Evolutionary conservation across 2,329 filamentous ascomycete species (phyloP).

Genomic region (Calonectria pseudoturangicola): DNA sequence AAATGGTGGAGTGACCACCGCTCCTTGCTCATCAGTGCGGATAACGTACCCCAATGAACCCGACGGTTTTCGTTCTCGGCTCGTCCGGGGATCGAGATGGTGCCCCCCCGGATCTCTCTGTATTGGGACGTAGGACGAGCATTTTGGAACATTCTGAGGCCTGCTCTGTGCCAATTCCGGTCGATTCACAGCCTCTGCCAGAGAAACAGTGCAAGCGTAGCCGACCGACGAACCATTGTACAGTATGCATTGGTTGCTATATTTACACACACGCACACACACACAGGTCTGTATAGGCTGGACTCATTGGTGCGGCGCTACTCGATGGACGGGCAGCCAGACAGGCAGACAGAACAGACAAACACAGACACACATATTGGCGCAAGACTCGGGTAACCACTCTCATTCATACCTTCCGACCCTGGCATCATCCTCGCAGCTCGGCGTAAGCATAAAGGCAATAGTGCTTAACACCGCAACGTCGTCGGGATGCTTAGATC

Average conservation of each 20-base stretch:
- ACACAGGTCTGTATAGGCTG: not conserved
- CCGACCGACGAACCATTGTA: not conserved
- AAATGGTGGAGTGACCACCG: conserved; percentile 19
- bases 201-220: conserved; percentile 13
- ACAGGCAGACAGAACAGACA: too few species aligned
- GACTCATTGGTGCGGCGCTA: not conserved
- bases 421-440: conserved; percentile 24
- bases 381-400: conserved; percentile 17
- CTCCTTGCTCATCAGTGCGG: conserved; percentile 1
- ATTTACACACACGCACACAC: conserved; percentile 17
- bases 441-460: conserved; percentile 16
- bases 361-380: not conserved
- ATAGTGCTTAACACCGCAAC: conserved; percentile 11
- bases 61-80: conserved; percentile 11
- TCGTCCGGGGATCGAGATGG: conserved; percentile 13
- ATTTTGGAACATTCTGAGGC: conserved; percentile 24
- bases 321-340: not conserved
- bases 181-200: not conserved
- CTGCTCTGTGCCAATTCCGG: conserved; percentile 1
- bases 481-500: conserved; percentile 1
- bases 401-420: conserved; percentile 12
- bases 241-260: not conserved
- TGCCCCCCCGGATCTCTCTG: not conserved
- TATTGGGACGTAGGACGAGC: conserved; percentile 25
- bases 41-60: conserved; percentile 6